Evolutionary conservation across 2,329 filamentous ascomycete genomes (phyloP), one percentile per base, ranked within the genome.

Genomic region (Helminthosporium solani): DNA sequence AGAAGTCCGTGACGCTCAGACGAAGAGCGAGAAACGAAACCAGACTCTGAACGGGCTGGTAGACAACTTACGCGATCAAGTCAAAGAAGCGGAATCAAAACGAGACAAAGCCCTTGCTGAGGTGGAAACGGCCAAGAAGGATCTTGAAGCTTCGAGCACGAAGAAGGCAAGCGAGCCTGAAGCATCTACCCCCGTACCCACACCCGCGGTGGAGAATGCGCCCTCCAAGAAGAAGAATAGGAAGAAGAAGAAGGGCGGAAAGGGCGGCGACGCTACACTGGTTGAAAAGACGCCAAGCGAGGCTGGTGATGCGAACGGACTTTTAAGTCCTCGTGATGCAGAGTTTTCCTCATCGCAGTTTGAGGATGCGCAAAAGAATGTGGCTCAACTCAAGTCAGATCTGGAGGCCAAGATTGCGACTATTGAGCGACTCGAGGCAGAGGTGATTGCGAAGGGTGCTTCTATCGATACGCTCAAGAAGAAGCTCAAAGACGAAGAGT

Each of bases 191-290:
- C 54, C 66, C 44, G 33, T 59, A 12, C 54, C 56, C 14, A 47
- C 58, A 15, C 56, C 58, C 23, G 40, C 58, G 9, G 59, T 56
- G 14, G 62, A 66, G 3, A 64, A 71, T 12, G 70, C 63, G 12
- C 69, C 75, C 9, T 92, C 90, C 73, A 38, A 38, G 11, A 95
- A 90, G 68, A 95, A 88, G 70, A 95, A 90, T 54, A 76, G 75
- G 56, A 76, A 88, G 67, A 95, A 92, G 79, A 87, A 85, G 71
- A 92, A 91, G 75, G 83, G 81, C 15, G 81, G 78, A 25, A 82
- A 80, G 53, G 55, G 45, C 19, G 38, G 48, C 5, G 60, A 61
- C 7, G 68, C 56, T 2, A 67, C 70, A 6, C 70, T 75, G 15
- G 58, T 64, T 7, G 67, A 73, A 16, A 54, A 66, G 20, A 60